These are phyloP conservation scores for Penicillium sp. DNA, from an alignment of 2,329 filamentous ascomycete genomes.

Conservation along the genomic window DNA sequence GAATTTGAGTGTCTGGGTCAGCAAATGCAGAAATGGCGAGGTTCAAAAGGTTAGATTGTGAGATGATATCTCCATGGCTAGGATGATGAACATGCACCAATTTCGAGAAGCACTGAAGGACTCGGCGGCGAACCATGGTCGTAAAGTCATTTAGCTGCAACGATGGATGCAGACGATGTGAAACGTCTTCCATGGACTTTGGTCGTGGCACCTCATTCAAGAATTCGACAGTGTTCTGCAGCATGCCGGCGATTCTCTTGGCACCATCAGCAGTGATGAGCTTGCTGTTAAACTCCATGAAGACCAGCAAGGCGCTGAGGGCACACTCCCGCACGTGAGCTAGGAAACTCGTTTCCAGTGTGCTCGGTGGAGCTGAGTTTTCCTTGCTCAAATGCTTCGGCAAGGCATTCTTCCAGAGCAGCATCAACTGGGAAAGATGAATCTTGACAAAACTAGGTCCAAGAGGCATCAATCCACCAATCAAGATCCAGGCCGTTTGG, in stretches of 20 bases:
- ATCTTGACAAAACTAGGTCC: constrained; percentile 99
- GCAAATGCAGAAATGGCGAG: constrained; percentile 90
- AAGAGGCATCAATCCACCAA: constrained; percentile 93
- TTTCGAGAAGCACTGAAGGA: constrained; percentile 93
- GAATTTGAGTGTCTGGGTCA: constrained; percentile 78
- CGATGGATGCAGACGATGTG: constrained; percentile 80
- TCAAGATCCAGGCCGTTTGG: constrained; percentile 96
- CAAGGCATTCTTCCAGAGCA: constrained; percentile 96
- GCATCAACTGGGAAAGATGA: constrained; percentile 87
- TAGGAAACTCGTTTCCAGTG: constrained; percentile 89
- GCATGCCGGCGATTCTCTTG: constrained; percentile 88
- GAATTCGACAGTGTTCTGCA: constrained; percentile 92
- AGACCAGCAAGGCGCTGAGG: constrained; percentile 86
- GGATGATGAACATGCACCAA: constrained; percentile 86
- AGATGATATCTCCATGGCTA: constrained; percentile 80
- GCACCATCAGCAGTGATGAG: constrained; percentile 92
- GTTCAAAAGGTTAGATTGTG: constrained; percentile 90
- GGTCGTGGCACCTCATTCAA: constrained; percentile 82
- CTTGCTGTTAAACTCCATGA: constrained; percentile 90
- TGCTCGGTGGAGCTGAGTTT: constrained; percentile 80
- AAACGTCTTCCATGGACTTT: constrained; percentile 84
- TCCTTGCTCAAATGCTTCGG: constrained; percentile 94
- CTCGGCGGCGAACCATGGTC: constrained; percentile 88
- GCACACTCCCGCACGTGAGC: constrained; percentile 95
- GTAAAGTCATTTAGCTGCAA: constrained; percentile 89